These are phyloP conservation scores for Didymellaceae sp. DNA, from an alignment of 2,329 filamentous ascomycete genomes.

Conservation along the genomic window DNA sequence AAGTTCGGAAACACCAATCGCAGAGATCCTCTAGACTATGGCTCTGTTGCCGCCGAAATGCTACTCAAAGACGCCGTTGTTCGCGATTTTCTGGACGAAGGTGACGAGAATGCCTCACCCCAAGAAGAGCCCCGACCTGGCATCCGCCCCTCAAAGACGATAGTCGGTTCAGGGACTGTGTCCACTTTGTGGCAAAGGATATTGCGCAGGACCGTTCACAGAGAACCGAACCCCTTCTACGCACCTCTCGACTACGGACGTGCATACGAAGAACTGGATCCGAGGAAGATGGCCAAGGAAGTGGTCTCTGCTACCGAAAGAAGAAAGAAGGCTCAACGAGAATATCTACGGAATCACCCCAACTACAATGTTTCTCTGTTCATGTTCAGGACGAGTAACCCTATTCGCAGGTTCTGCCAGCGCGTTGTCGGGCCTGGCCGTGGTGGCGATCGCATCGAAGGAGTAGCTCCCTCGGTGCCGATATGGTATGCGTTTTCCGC, in stretches of 20 bases:
- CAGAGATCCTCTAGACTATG: constrained; percentile 88
- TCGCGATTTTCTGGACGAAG: constrained; percentile 87
- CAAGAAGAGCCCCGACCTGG: constrained; percentile 43
- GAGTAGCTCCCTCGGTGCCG: constrained; percentile 84
- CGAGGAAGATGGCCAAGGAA: constrained; percentile 86
- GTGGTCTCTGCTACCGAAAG: constrained; percentile 83
- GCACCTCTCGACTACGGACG: constrained; percentile 75
- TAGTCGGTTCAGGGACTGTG: constrained; percentile 64
- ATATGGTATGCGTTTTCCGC: constrained; percentile 94
- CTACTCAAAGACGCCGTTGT: constrained; percentile 95
- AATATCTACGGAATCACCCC: constrained; percentile 86
- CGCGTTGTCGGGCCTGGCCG: constrained; percentile 88
- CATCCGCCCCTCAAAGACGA: constrained; percentile 49
- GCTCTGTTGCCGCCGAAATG: constrained; percentile 92
- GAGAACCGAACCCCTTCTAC: constrained; percentile 95
- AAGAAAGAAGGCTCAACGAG: constrained; percentile 85
- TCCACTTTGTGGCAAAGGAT: constrained; percentile 68
- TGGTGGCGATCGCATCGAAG: constrained; percentile 85
- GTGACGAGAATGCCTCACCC: constrained; percentile 49
- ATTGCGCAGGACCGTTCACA: constrained; percentile 62
- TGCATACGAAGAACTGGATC: constrained; percentile 79
- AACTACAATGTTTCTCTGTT: constrained; percentile 93
- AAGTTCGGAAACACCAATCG: constrained; percentile 67
- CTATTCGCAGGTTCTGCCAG: constrained; percentile 82
- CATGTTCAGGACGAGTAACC: constrained; percentile 80